phyloP scores from a whole-genome alignment of 2,329 filamentous ascomycete species.

The Mariannaea elegans region DNA sequence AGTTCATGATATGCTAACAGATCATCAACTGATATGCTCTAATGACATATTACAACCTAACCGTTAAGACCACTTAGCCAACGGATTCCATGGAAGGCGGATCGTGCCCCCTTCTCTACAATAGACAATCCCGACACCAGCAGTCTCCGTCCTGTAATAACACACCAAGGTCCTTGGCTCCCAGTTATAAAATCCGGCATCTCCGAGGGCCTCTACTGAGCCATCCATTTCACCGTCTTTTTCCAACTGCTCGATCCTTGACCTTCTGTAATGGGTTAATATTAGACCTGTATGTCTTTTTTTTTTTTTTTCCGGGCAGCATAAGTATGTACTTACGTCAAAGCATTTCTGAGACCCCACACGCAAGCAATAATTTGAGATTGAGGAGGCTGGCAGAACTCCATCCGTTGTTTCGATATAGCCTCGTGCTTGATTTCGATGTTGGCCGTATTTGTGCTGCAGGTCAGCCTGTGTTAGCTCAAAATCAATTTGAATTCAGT shows the following conservation, averaged over 20 bases:
- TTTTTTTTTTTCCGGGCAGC: neutral
- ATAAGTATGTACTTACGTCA: slow-evolving; percentile 14
- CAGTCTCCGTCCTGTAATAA: slow-evolving; percentile 20
- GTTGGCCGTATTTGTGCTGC: slow-evolving; percentile 9
- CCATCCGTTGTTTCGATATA: slow-evolving; percentile 22
- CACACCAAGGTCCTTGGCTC: slow-evolving; percentile 18
- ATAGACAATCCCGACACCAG: slow-evolving; percentile 3
- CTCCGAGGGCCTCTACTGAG: neutral
- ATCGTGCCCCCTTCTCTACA: slow-evolving; percentile 22
- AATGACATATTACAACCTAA: no score
- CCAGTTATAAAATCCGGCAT: slow-evolving; percentile 18
- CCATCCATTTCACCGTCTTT: slow-evolving; percentile 22
- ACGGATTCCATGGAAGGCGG: slow-evolving; percentile 23
- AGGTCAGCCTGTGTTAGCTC: neutral
- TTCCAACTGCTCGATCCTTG: slow-evolving; percentile 18
- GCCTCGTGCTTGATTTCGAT: slow-evolving; percentile 25
- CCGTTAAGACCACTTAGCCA: slow-evolving; percentile 23
- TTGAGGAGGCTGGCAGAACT: slow-evolving; percentile 16
- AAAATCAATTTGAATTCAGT: neutral
- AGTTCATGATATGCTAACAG: no score
- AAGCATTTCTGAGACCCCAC: slow-evolving; percentile 11
- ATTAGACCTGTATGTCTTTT: neutral
- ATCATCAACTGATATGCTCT: no score
- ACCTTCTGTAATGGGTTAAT: neutral
- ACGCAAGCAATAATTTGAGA: slow-evolving; percentile 21